Percentiles rank a stretch among this genome's conserved stretches.
Evolutionary conservation across 441 rosid species (phyloP).

Genomic region (Daphne laureola): DNA sequence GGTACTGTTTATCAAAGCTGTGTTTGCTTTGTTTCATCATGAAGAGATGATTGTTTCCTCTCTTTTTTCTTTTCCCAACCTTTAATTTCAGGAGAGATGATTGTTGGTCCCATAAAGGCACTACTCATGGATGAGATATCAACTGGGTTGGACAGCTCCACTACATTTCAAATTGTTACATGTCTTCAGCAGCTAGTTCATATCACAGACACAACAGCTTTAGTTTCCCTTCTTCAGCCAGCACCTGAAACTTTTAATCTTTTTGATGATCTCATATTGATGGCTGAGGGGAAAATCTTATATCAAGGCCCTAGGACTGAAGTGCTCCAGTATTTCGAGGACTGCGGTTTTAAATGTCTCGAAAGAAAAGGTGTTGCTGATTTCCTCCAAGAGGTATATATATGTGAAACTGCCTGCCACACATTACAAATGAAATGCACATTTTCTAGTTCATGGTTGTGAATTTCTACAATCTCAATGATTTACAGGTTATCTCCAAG

Average conservation of each 20-base stretch:
- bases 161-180: constrained; percentile 36
- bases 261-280: constrained; percentile 33
- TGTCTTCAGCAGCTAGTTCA: constrained; percentile 35
- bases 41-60: too few relatives aligned
- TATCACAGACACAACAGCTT: constrained; percentile 25
- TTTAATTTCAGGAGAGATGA: constrained; percentile 32
- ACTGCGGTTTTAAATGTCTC: constrained; percentile 48
- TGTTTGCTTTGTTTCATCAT: not conserved
- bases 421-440: not conserved
- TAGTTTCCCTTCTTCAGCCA: constrained; percentile 45
- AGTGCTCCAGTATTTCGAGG: constrained; percentile 27
- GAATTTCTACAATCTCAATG: constrained; percentile 7
- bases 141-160: constrained; percentile 38
- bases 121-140: constrained; percentile 46
- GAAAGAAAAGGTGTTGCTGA: constrained; percentile 56
- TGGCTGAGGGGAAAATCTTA: constrained; percentile 40
- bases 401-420: too few relatives aligned
- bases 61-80: too few relatives aligned
- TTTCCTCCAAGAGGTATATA: constrained; percentile 66
- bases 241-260: constrained; percentile 40
- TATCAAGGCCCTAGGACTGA: constrained; percentile 29
- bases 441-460: not conserved
- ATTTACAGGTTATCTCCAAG: constrained; percentile 36
- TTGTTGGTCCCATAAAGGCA: constrained; percentile 34
- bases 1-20: constrained; percentile 20